A percentile compares a stretch with the other conserved stretches of the same genome.
Evolutionary conservation across 148 eudicot genomes (phyloP).

Genomic region (Heliosperma pusillum): DNA sequence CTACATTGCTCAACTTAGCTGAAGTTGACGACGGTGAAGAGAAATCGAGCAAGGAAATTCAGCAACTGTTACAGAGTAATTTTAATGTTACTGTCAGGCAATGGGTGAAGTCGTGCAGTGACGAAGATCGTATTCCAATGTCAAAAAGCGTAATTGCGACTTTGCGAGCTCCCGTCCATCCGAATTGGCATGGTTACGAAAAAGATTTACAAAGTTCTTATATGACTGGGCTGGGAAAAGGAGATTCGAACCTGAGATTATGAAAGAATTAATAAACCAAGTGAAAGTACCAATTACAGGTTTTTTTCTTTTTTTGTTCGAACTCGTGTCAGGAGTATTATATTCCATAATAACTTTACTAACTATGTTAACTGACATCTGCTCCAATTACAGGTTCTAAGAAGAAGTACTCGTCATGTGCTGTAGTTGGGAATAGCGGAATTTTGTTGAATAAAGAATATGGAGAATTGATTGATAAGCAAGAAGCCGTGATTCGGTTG

Average conservation of each 20-base stretch:
- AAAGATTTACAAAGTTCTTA: slow-evolving; percentile 36
- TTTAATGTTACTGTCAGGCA: not conserved
- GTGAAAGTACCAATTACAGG: slow-evolving; percentile 34
- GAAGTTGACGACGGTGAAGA: slow-evolving; percentile 46
- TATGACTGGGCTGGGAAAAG: slow-evolving; percentile 54
- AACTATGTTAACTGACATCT: too few species aligned
- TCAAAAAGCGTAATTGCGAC: slow-evolving; percentile 36
- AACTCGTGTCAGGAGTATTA: too few species aligned
- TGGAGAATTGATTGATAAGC: slow-evolving; percentile 60
- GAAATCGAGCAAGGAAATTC: slow-evolving; percentile 43
- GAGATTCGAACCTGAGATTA: slow-evolving; percentile 39
- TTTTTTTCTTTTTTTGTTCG: too few species aligned
- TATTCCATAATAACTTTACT: too few species aligned
- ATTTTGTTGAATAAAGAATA: slow-evolving; percentile 51
- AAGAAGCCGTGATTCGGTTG: slow-evolving; percentile 67
- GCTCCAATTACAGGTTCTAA: slow-evolving; percentile 16
- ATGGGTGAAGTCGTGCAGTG: too few species aligned
- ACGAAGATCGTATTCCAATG: not conserved
- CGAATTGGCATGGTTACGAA: slow-evolving; percentile 34
- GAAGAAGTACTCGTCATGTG: slow-evolving; percentile 55
- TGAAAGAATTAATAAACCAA: slow-evolving; percentile 46
- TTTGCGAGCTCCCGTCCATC: slow-evolving; percentile 44
- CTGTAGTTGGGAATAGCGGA: slow-evolving; percentile 91
- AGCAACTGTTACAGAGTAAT: slow-evolving; percentile 48
- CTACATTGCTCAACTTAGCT: slow-evolving; percentile 56